phyloP scores from a whole-genome alignment of 768 basidiomycete genomes.

The Serpula lacrymans region DNA sequence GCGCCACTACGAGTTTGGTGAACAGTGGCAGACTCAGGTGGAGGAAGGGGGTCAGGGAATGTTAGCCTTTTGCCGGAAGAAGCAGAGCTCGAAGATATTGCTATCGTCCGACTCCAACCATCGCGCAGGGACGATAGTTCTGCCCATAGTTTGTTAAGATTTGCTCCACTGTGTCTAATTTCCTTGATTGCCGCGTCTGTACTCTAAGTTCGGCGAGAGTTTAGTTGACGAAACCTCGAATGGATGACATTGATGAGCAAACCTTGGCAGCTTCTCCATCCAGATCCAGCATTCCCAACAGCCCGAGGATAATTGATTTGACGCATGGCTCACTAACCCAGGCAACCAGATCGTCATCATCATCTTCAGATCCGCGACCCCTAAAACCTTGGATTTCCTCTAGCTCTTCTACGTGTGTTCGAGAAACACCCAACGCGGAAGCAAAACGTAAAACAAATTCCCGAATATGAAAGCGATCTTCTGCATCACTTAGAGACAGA shows the following conservation, averaged over 20 bases:
- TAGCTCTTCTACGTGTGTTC: constrained; percentile 58
- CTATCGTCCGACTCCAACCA: too few species aligned
- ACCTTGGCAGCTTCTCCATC: constrained; percentile 39
- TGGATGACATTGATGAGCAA: constrained; percentile 21
- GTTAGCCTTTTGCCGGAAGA: constrained; percentile 19
- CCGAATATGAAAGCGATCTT: constrained; percentile 66
- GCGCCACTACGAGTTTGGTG: constrained; percentile 47
- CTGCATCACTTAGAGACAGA: constrained; percentile 44
- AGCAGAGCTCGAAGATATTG: constrained; percentile 1
- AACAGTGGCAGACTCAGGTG: constrained; percentile 37
- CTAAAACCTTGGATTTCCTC: constrained; percentile 45
- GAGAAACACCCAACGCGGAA: constrained; percentile 45
- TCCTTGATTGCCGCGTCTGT: constrained; percentile 47
- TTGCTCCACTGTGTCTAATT: constrained; percentile 49
- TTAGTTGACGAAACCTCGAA: too few species aligned
- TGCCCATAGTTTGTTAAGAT: constrained; percentile 62
- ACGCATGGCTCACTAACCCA: constrained; percentile 70
- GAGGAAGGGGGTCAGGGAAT: constrained; percentile 61
- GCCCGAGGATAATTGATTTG: constrained; percentile 58
- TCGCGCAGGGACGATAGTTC: constrained; percentile 49
- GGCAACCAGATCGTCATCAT: constrained; percentile 31
- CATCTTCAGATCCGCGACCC: constrained; percentile 34
- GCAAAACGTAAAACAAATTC: constrained; percentile 72
- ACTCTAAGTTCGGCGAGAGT: too few species aligned
- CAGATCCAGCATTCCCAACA: constrained; percentile 51